Conservation (phyloP, 192 early-diverging fungal species). For the Coemansia reversa region DNA sequence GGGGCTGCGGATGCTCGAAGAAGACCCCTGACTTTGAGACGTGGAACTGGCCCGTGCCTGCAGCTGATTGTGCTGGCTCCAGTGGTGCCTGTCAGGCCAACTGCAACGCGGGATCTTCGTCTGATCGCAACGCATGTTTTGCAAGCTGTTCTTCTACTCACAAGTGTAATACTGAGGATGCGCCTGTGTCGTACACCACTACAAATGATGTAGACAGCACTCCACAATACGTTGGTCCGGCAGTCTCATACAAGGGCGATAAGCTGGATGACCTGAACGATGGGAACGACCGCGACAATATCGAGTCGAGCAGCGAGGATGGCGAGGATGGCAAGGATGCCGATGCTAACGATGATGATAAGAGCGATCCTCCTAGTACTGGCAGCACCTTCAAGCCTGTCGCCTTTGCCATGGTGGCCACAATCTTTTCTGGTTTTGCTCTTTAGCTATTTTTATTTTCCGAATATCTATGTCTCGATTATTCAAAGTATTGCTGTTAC, state of each 20-base stretch:
- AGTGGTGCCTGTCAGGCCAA: constrained; percentile 29
- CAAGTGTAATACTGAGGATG: constrained; percentile 52
- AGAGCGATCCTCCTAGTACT: not conserved
- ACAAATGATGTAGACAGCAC: constrained; percentile 6
- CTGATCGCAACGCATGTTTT: constrained; percentile 37
- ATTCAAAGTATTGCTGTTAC: not conserved
- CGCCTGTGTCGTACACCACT: constrained; percentile 50
- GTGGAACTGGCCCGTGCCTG: constrained; percentile 54
- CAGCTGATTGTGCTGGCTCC: constrained; percentile 50
- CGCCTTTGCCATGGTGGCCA: constrained; percentile 1
- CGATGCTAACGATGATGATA: not conserved
- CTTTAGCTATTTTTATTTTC: not conserved
- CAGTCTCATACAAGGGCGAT: constrained; percentile 51
- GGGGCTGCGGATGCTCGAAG: constrained; percentile 56
- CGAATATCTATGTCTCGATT: not conserved
- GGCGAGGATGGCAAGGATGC: not conserved
- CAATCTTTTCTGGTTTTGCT: not conserved
- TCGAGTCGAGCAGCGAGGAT: constrained; percentile 1
- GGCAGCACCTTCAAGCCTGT: not conserved
- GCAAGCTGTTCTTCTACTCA: constrained; percentile 34
- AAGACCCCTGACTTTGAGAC: constrained; percentile 48
- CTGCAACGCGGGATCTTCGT: constrained; percentile 24
- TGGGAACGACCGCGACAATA: constrained; percentile 41
- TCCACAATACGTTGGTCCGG: constrained; percentile 46
- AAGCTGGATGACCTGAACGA: constrained; percentile 51